phyloP scores from a whole-genome alignment of 2,329 filamentous ascomycete genomes.

The Curvularia sp. region DNA sequence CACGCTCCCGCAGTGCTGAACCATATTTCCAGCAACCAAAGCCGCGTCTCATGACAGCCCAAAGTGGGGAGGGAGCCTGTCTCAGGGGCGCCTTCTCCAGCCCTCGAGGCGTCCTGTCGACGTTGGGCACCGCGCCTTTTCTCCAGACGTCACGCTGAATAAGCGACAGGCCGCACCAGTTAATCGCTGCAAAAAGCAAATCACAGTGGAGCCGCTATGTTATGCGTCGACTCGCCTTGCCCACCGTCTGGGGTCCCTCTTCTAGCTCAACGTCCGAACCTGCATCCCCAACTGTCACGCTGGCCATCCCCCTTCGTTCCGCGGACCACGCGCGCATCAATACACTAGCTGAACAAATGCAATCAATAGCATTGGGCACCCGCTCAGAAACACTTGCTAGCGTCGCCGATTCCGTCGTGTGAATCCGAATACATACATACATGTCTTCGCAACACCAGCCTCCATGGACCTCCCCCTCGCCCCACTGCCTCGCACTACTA shows the following conservation, averaged over 20 bases:
- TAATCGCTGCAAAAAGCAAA: slow-evolving; percentile 11
- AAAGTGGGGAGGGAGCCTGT: slow-evolving; percentile 23
- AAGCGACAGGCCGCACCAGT: slow-evolving; percentile 1
- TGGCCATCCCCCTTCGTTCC: too few species aligned
- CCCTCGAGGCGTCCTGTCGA: too few species aligned
- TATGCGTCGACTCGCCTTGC: slow-evolving; percentile 1
- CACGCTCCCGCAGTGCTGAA: slow-evolving; percentile 41
- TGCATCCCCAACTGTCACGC: too few species aligned
- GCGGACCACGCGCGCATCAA: background rate
- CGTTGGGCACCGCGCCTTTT: background rate
- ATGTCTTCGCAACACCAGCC: too few species aligned
- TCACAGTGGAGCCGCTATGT: slow-evolving; percentile 9
- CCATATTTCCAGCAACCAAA: slow-evolving; percentile 22
- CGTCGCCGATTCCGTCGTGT: too few species aligned
- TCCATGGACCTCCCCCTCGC: too few species aligned
- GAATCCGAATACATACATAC: too few species aligned
- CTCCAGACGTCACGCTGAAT: background rate
- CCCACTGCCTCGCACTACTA: too few species aligned
- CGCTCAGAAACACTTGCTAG: too few species aligned
- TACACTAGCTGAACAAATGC: background rate
- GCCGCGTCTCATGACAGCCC: slow-evolving; percentile 31
- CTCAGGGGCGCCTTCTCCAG: slow-evolving; percentile 32
- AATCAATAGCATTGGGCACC: background rate
- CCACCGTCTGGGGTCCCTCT: slow-evolving; percentile 6
- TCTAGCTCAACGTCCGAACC: slow-evolving; percentile 14